Evolutionary conservation across 306 rosid species (phyloP).

Genomic region (Coriaria nepalensis): DNA sequence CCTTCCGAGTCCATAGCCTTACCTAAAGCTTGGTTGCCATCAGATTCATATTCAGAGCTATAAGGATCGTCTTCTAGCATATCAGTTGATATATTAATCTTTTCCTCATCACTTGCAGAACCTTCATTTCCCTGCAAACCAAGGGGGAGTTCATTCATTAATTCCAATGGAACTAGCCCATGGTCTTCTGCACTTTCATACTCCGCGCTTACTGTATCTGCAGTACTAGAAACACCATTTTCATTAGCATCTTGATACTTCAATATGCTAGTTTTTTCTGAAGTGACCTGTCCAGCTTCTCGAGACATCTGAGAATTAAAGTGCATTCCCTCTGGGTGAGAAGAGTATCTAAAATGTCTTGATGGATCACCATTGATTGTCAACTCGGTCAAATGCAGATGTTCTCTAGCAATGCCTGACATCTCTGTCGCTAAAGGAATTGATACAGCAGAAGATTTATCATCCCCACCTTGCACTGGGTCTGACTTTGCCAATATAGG

Average conservation of each 20-base stretch:
- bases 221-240: constrained; percentile 10
- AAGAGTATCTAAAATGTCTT: constrained; percentile 15
- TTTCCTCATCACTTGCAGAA: constrained; percentile 69
- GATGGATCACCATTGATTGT: constrained; percentile 14
- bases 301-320: constrained; percentile 15
- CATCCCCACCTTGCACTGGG: constrained; percentile 20
- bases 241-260: constrained; percentile 22
- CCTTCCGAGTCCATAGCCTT: constrained; percentile 31
- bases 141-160: constrained; percentile 22
- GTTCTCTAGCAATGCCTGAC: constrained; percentile 12
- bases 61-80: constrained; percentile 49
- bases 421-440: constrained; percentile 13
- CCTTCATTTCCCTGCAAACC: constrained; percentile 29
- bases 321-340: constrained; percentile 8
- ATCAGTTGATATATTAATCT: constrained; percentile 49
- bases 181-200: constrained; percentile 18
- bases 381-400: constrained; percentile 26
- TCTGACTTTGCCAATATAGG: constrained; percentile 37
- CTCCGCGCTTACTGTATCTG: constrained; percentile 14
- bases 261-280: constrained; percentile 16
- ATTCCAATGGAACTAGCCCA: constrained; percentile 26
- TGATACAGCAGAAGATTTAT: constrained; percentile 16
- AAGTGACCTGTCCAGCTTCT: constrained; percentile 21
- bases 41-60: constrained; percentile 67
- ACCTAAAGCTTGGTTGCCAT: constrained; percentile 53